These are phyloP conservation scores for Phytophthora pini DNA, from an alignment of 352 stramenopile species.

Conservation along the genomic window DNA sequence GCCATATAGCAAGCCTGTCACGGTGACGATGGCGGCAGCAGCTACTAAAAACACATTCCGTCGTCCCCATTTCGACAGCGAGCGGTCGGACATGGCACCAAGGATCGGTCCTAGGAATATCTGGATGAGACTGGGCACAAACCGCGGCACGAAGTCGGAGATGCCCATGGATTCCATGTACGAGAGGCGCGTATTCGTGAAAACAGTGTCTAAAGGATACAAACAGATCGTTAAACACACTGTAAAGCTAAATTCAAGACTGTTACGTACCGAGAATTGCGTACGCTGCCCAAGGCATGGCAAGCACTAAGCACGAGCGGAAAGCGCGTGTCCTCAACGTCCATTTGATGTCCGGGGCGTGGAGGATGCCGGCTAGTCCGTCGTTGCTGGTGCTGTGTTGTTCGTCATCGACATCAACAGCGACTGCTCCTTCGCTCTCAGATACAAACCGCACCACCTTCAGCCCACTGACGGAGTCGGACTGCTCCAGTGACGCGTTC, in stretches of 20 bases:
- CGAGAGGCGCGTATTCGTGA: slow-evolving; percentile 66
- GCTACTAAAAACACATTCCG: slow-evolving; percentile 72
- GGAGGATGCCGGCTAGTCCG: slow-evolving; percentile 4
- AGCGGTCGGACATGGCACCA: slow-evolving; percentile 74
- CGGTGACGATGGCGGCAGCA: slow-evolving; percentile 49
- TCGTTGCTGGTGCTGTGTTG: slow-evolving; percentile 8
- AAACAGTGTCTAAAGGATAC: slow-evolving; percentile 60
- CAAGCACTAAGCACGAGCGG: slow-evolving; percentile 72
- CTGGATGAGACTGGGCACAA: slow-evolving; percentile 66
- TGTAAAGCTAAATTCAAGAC: too few species aligned
- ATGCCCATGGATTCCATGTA: slow-evolving; percentile 83
- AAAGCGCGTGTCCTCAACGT: slow-evolving; percentile 35
- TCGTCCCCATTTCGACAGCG: slow-evolving; percentile 72
- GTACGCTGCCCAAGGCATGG: slow-evolving; percentile 78
- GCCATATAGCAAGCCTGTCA: slow-evolving; percentile 70
- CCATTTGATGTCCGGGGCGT: slow-evolving; percentile 26
- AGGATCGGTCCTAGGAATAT: slow-evolving; percentile 77
- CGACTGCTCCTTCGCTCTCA: slow-evolving; percentile 13
- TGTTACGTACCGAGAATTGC: slow-evolving; percentile 61
- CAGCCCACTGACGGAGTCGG: background rate
- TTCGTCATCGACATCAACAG: slow-evolving; percentile 11
- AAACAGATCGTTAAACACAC: slow-evolving; percentile 1
- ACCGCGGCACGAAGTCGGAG: slow-evolving; percentile 60
- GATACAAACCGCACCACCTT: slow-evolving; percentile 23
- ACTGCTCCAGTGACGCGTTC: background rate